Conservation (phyloP, 2,329 filamentous ascomycete species). For the Ceratocystis eucalypticola region DNA sequence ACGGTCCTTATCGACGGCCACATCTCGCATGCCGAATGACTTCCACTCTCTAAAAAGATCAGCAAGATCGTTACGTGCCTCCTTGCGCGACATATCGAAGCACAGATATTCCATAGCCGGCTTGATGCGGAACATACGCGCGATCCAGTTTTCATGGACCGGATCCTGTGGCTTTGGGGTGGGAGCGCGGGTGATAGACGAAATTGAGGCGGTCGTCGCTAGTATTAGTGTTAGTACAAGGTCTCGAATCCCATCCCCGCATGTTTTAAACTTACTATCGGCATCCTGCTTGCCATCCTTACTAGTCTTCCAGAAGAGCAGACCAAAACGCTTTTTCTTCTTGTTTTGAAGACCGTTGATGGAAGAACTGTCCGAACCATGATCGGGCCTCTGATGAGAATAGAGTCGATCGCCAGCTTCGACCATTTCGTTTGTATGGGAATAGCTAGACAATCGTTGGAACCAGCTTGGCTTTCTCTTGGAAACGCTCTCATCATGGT, state of each 20-base stretch:
- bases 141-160: slow-evolving; percentile 72
- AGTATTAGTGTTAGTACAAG: neutral
- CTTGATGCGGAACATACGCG: slow-evolving; percentile 78
- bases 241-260: too few species aligned
- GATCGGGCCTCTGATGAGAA: neutral
- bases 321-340: slow-evolving; percentile 37
- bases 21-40: slow-evolving; percentile 64
- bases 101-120: slow-evolving; percentile 65
- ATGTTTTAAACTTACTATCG: neutral
- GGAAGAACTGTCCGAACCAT: slow-evolving; percentile 14
- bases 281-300: slow-evolving; percentile 24
- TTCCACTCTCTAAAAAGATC: slow-evolving; percentile 67
- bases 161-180: slow-evolving; percentile 38
- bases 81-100: slow-evolving; percentile 53
- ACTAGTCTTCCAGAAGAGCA: slow-evolving; percentile 42
- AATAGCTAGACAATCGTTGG: slow-evolving; percentile 26
- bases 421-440: slow-evolving; percentile 12
- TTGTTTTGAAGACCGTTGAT: slow-evolving; percentile 25
- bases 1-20: slow-evolving; percentile 64
- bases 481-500: slow-evolving; percentile 26
- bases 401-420: slow-evolving; percentile 13
- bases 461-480: slow-evolving; percentile 39
- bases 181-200: neutral
- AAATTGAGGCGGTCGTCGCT: neutral
- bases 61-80: slow-evolving; percentile 63